Evolutionary conservation across 768 basidiomycete genomes (phyloP).

Genomic region (Chiua virens): DNA sequence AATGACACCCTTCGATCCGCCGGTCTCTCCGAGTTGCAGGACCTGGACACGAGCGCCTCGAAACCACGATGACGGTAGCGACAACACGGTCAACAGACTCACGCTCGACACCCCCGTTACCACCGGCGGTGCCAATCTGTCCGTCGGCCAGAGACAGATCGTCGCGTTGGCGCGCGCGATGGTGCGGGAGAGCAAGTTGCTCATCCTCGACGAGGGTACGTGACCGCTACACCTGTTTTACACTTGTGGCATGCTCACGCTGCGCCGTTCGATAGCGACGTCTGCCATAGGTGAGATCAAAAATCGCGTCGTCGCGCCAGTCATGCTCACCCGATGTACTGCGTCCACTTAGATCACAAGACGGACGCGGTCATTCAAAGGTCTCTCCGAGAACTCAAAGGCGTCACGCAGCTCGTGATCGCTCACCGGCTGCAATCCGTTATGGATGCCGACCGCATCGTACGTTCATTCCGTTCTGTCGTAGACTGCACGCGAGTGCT

Average conservation of each 20-base stretch:
- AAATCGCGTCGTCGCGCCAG: too few relatives aligned
- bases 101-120: slow-evolving; percentile 46
- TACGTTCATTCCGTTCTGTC: not conserved
- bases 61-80: too few relatives aligned
- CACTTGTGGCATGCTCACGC: not conserved
- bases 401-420: slow-evolving; percentile 8
- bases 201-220: slow-evolving; percentile 44
- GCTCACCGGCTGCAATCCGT: slow-evolving; percentile 7
- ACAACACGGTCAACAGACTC: slow-evolving; percentile 19
- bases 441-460: slow-evolving; percentile 11
- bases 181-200: slow-evolving; percentile 43
- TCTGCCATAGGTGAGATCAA: slow-evolving; percentile 7
- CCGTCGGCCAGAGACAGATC: slow-evolving; percentile 50
- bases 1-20: slow-evolving; percentile 41
- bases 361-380: slow-evolving; percentile 8
- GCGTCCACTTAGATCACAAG: slow-evolving; percentile 1
- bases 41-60: slow-evolving; percentile 20
- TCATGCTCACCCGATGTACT: too few relatives aligned
- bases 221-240: not conserved
- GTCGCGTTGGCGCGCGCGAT: slow-evolving; percentile 43
- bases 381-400: slow-evolving; percentile 6
- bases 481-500: too few relatives aligned
- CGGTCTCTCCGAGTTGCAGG: slow-evolving; percentile 33
- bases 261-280: not conserved
- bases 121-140: slow-evolving; percentile 36